phyloP scores from a whole-genome alignment of 805 yeast species.

The Nakazawaea sp. region DNA sequence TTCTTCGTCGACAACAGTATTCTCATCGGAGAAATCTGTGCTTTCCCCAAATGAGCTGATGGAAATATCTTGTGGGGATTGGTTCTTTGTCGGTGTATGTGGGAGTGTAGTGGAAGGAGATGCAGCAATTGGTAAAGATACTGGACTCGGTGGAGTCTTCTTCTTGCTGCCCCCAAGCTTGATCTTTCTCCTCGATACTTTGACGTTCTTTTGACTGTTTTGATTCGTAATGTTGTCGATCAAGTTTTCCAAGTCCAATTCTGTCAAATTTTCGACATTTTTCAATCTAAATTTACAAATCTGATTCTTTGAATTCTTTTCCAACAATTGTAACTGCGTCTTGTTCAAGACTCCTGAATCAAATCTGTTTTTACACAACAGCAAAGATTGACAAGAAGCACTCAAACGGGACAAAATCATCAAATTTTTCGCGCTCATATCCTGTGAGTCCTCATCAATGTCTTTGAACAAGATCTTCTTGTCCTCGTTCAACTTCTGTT shows the following conservation, averaged over 20 bases:
- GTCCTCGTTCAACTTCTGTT: slow-evolving; percentile 23
- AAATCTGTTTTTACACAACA: slow-evolving; percentile 3
- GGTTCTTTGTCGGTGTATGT: neutral
- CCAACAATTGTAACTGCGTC: slow-evolving; percentile 8
- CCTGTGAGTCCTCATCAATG: slow-evolving; percentile 39
- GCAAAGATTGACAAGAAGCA: slow-evolving; percentile 11
- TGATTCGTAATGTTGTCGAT: slow-evolving; percentile 5
- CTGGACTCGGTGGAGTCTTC: neutral
- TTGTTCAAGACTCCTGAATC: slow-evolving; percentile 9
- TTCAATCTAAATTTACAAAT: slow-evolving; percentile 5
- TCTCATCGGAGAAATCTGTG: neutral
- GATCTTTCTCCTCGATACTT: slow-evolving; percentile 11
- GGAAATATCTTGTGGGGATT: neutral
- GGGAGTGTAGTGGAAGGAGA: neutral
- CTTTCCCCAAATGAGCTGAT: neutral
- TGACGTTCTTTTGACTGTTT: slow-evolving; percentile 6
- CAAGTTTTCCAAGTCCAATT: slow-evolving; percentile 4
- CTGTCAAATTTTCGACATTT: slow-evolving; percentile 6
- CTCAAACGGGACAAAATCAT: slow-evolving; percentile 10
- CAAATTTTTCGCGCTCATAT: slow-evolving; percentile 11
- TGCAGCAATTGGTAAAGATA: no score
- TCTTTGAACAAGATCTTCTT: slow-evolving; percentile 37
- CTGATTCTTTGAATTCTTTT: slow-evolving; percentile 4
- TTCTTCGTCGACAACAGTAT: neutral
- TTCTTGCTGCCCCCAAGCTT: slow-evolving; percentile 2